phyloP scores from a whole-genome alignment of 495 filamentous ascomycete genomes.

The Neurospora terricola region DNA sequence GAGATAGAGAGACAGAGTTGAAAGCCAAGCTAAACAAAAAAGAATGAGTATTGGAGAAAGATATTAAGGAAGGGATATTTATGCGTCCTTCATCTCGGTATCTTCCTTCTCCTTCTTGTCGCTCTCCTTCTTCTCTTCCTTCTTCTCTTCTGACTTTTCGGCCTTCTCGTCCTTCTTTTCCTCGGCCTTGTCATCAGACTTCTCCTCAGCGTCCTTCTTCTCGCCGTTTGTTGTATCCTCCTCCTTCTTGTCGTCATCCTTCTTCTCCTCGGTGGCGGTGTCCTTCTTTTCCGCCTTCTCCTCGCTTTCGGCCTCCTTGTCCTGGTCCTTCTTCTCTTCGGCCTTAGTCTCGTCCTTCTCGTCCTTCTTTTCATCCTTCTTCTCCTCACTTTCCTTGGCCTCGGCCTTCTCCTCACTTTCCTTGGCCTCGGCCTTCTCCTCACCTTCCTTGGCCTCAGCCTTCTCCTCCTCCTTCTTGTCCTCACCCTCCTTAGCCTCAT shows the following conservation, averaged over 20 bases:
- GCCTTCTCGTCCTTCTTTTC: background rate
- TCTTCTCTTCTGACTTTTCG: background rate
- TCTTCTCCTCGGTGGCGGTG: conserved; percentile 12
- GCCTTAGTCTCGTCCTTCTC: conserved; percentile 40
- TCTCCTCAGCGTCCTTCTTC: background rate
- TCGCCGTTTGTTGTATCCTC: background rate
- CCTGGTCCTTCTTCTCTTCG: conserved; percentile 16
- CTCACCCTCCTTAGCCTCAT: background rate
- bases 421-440: conserved; percentile 24
- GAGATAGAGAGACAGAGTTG: background rate
- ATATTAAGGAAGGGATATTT: background rate
- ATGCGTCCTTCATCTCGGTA: conserved; percentile 17
- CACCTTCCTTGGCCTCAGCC: background rate
- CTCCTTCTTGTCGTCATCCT: conserved; percentile 5
- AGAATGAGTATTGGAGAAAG: background rate
- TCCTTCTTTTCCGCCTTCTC: conserved; percentile 4
- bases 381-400: background rate
- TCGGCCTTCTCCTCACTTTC: conserved; percentile 37
- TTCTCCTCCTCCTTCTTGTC: background rate
- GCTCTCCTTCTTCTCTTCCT: background rate
- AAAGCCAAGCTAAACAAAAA: background rate
- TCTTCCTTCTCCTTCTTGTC: conserved; percentile 14
- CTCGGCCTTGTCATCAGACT: background rate
- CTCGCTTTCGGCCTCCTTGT: conserved; percentile 1
- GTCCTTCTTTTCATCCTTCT: conserved; percentile 39